Percentiles rank a stretch among this genome's conserved stretches.
These are phyloP conservation scores for Jamesozyma rosinii DNA, from an alignment of 805 yeast genomes.

Conservation along the genomic window DNA sequence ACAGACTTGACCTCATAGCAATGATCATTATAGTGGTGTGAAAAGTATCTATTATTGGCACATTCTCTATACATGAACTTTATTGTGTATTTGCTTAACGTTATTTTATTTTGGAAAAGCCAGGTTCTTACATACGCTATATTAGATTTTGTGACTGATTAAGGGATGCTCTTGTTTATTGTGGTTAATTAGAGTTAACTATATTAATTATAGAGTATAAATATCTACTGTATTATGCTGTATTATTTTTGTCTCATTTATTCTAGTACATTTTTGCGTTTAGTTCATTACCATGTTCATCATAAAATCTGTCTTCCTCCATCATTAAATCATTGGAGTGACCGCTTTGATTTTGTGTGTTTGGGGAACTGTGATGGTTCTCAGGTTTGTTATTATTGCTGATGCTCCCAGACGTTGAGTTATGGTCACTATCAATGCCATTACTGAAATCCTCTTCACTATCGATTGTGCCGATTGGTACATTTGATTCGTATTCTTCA, in stretches of 20 bases:
- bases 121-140: no score
- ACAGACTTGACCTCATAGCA: no score
- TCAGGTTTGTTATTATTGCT: background rate
- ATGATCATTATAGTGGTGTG: no score
- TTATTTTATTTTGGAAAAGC: no score
- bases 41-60: no score
- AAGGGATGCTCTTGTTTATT: no score
- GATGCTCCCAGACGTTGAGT: background rate
- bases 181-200: no score
- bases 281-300: conserved; percentile 18
- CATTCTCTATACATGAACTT: no score
- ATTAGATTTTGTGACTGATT: no score
- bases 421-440: background rate
- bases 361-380: background rate
- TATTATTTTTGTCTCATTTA: background rate
- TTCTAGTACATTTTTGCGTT: conserved; percentile 18
- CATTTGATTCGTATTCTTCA: conserved; percentile 22
- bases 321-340: conserved; percentile 14
- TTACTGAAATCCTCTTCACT: conserved; percentile 6
- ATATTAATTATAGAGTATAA: background rate
- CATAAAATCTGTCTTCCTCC: conserved; percentile 19
- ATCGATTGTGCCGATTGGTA: conserved; percentile 17
- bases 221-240: background rate
- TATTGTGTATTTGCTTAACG: no score
- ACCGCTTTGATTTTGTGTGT: conserved; percentile 1